Evolutionary conservation across 345 rosid species (phyloP).

Genomic region (Dovyalis caffra): DNA sequence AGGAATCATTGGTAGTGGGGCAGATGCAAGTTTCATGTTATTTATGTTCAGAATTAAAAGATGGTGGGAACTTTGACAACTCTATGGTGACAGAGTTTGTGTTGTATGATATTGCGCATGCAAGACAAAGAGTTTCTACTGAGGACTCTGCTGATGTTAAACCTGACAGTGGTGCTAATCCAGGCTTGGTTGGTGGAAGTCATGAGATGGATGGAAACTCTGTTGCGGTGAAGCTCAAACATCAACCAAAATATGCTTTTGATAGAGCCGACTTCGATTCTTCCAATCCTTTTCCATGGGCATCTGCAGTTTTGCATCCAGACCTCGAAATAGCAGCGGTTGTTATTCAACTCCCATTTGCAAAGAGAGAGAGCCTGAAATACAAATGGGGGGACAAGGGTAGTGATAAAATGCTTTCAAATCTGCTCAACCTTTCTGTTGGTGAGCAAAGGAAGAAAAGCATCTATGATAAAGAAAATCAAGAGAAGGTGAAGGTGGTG

Average conservation of each 20-base stretch:
- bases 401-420: conserved; percentile 26
- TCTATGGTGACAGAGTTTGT: conserved; percentile 78
- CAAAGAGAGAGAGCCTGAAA: conserved; percentile 71
- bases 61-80: conserved; percentile 40
- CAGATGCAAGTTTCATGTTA: conserved; percentile 87
- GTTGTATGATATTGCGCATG: conserved; percentile 59
- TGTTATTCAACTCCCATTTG: conserved; percentile 58
- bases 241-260: conserved; percentile 34
- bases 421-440: conserved; percentile 40
- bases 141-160: conserved; percentile 35
- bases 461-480: conserved; percentile 17
- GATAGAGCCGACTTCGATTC: conserved; percentile 30
- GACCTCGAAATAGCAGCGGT: conserved; percentile 76
- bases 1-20: conserved; percentile 60
- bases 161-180: conserved; percentile 28
- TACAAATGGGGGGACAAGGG: conserved; percentile 40
- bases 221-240: conserved; percentile 38
- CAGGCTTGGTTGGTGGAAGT: conserved; percentile 33
- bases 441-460: conserved; percentile 37
- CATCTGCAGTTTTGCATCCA: conserved; percentile 44
- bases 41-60: conserved; percentile 51
- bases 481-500: conserved; percentile 54
- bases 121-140: conserved; percentile 36
- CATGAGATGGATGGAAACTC: conserved; percentile 28
- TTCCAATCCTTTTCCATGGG: conserved; percentile 42